A percentile compares a stretch with the other conserved stretches of the same genome.
These are phyloP conservation scores for Dictyostelium citrinum DNA, from an alignment of 78 protist species.

Conservation along the genomic window DNA sequence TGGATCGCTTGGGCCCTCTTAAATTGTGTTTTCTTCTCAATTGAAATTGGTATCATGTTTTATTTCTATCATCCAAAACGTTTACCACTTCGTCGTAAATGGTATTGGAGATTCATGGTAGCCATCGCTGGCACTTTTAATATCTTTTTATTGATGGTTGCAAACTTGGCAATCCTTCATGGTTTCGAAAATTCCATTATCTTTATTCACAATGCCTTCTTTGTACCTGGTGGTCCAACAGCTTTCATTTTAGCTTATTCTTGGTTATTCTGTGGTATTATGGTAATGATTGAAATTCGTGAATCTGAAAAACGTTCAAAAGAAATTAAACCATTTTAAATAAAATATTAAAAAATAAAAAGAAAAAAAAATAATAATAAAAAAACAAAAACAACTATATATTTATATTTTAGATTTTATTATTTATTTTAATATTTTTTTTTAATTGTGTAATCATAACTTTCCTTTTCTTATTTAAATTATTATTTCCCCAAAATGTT, in stretches of 20 bases:
- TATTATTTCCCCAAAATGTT: constrained; percentile 10
- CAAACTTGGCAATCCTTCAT: constrained; percentile 79
- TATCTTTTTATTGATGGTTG: constrained; percentile 56
- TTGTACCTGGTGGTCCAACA: constrained; percentile 23
- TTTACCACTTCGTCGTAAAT: constrained; percentile 30
- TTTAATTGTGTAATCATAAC: not conserved
- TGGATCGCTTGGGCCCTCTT: constrained; percentile 86
- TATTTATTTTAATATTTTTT: not conserved
- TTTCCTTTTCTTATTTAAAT: constrained; percentile 15
- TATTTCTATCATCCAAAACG: constrained; percentile 56
- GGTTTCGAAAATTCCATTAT: constrained; percentile 60
- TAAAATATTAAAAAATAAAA: not conserved
- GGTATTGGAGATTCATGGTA: constrained; percentile 76
- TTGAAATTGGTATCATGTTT: constrained; percentile 68
- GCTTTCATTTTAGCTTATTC: constrained; percentile 34
- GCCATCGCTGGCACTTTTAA: constrained; percentile 52
- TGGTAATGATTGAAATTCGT: constrained; percentile 49
- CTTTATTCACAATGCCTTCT: constrained; percentile 68
- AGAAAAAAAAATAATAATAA: not conserved
- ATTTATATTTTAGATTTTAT: not conserved
- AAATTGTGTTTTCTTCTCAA: constrained; percentile 78
- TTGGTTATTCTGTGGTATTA: constrained; percentile 65
- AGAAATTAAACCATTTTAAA: constrained; percentile 18
- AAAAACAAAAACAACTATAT: not conserved
- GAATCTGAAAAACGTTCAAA: constrained; percentile 73